Evolutionary conservation across 331 rosid species (phyloP).

Genomic region (Pyrus hybrid): DNA sequence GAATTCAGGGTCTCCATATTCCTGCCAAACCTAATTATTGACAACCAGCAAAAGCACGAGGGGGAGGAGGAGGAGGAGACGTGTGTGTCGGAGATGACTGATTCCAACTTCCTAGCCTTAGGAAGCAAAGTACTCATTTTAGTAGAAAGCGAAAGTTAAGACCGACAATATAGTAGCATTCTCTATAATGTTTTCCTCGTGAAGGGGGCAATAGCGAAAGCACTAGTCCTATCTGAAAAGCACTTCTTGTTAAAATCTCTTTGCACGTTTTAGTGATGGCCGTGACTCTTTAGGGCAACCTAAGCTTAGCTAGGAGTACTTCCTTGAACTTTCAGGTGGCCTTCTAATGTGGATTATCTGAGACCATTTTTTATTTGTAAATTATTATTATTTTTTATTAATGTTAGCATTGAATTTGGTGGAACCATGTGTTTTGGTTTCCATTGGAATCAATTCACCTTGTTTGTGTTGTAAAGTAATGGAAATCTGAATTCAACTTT

Average conservation of each 20-base stretch:
- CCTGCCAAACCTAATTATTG: background rate
- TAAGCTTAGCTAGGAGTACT: background rate
- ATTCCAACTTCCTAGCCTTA: too few species aligned
- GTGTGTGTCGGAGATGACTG: too few species aligned
- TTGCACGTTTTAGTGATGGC: conserved; percentile 2
- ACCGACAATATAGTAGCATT: background rate
- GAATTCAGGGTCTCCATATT: conserved; percentile 16
- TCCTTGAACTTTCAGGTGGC: background rate
- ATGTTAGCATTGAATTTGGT: background rate
- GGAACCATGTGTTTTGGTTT: background rate
- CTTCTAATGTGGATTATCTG: background rate
- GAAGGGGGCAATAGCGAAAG: background rate
- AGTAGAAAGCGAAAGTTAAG: background rate
- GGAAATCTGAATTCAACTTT: background rate
- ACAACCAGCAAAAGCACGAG: background rate
- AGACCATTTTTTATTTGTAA: conserved; percentile 2
- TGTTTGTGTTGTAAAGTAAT: background rate
- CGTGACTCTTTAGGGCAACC: background rate
- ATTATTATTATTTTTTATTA: background rate
- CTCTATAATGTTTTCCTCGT: background rate
- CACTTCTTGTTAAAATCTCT: too few species aligned
- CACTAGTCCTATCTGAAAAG: background rate
- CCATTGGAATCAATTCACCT: background rate
- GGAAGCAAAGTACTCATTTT: too few species aligned
- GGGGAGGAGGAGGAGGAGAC: too few species aligned